These are phyloP conservation scores for Lentinula raphanica DNA, from an alignment of 768 basidiomycete species.

Conservation along the genomic window DNA sequence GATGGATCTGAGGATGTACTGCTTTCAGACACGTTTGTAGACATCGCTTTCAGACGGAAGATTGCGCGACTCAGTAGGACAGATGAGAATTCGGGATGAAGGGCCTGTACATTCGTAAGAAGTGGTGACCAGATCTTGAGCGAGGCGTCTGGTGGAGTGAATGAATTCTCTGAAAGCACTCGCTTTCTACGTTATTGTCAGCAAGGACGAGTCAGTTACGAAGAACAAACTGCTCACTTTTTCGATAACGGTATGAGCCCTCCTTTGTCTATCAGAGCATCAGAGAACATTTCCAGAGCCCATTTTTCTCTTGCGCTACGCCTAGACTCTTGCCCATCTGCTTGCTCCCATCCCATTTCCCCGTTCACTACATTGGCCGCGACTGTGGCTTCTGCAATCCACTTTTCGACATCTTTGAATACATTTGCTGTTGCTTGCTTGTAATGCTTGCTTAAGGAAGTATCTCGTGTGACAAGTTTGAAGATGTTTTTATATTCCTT, in stretches of 20 bases:
- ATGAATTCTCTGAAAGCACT: constrained; percentile 30
- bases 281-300: constrained; percentile 65
- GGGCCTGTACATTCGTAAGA: constrained; percentile 46
- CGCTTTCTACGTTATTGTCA: constrained; percentile 48
- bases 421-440: constrained; percentile 44
- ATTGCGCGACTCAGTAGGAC: constrained; percentile 12
- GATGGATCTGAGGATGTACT: constrained; percentile 28
- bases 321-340: constrained; percentile 24
- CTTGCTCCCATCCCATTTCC: constrained; percentile 40
- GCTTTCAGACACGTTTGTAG: constrained; percentile 8
- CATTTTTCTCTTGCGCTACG: constrained; percentile 55
- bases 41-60: neutral
- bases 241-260: constrained; percentile 77
- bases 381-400: constrained; percentile 71
- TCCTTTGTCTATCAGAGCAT: constrained; percentile 64
- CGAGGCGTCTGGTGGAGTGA: constrained; percentile 46
- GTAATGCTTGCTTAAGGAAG: constrained; percentile 47
- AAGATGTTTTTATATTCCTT: constrained; percentile 67
- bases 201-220: constrained; percentile 48
- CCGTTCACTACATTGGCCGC: constrained; percentile 48
- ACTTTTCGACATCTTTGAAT: constrained; percentile 66
- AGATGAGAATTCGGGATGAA: constrained; percentile 52
- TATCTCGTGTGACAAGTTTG: constrained; percentile 61
- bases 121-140: constrained; percentile 66
- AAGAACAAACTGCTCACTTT: constrained; percentile 53